Conservation (phyloP, 345 rosid genomes). For the Raphanus raphanistrum region DNA sequence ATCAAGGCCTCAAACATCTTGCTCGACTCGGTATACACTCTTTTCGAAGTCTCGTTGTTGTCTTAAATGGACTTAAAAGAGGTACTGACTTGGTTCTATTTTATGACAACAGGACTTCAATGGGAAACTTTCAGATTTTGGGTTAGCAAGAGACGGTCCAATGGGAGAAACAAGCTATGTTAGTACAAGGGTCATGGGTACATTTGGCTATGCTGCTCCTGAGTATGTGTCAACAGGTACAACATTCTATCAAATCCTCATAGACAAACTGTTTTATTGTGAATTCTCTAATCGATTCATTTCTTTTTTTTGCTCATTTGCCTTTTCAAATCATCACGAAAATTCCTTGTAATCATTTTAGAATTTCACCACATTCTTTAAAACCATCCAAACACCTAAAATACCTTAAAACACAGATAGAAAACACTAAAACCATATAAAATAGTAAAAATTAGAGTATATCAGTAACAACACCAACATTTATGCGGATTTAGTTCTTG, state of each 20-base stretch:
- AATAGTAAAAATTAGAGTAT: too few relatives aligned
- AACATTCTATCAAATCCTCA: constrained; percentile 9
- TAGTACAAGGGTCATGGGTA: constrained; percentile 94
- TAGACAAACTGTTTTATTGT: not conserved
- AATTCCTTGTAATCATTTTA: too few relatives aligned
- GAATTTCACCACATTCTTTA: too few relatives aligned
- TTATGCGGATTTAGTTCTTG: not conserved
- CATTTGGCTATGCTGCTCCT: constrained; percentile 59
- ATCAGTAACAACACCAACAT: too few relatives aligned
- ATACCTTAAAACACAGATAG: too few relatives aligned
- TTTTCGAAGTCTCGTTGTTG: not conserved
- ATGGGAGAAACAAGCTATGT: constrained; percentile 77
- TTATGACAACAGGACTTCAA: constrained; percentile 52
- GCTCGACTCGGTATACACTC: constrained; percentile 61
- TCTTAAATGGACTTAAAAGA: not conserved
- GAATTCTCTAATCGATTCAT: not conserved
- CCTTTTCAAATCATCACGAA: too few relatives aligned
- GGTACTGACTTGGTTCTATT: constrained; percentile 1
- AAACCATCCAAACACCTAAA: too few relatives aligned
- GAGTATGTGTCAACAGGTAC: constrained; percentile 69
- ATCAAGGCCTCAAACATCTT: constrained; percentile 83
- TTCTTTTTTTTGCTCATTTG: too few relatives aligned
- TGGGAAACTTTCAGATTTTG: constrained; percentile 89
- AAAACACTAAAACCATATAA: too few relatives aligned
- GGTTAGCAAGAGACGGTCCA: constrained; percentile 94